Base-by-base conservation (phyloP, 768 basidiomycete species). In the Termitomyces sp. region DNA sequence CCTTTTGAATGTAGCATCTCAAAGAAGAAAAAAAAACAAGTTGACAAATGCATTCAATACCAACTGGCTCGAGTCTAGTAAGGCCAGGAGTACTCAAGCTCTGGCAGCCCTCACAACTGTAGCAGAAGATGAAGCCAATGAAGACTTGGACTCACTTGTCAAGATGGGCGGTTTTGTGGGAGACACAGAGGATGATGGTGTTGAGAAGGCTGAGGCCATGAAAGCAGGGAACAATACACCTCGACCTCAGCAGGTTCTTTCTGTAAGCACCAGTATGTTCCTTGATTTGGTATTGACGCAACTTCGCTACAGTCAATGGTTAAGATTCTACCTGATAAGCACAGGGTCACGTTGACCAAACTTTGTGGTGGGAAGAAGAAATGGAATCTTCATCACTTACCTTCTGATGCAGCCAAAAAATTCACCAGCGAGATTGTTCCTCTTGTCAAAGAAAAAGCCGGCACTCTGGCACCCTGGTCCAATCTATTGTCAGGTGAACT, bases 331-430 rank as follows among this genome's bases (percentile, higher is more conserved):
- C 27, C 12, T 27, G 27, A 5, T 15, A 44, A 44, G 15, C 43
- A 44, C 11, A 23, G 25, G 16, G 22, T 27, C 7, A 54, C 56
- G 5, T 54, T 59, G 50, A 64, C 54, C 15, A 50, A 47, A 9
- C 18, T 35, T 1, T 50, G 53, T 5, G 53, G 54, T 40, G 62
- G 61, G 3, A 48, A 25, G 12, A 57, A 60, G 6, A 60, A 63
- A 38, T 61, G 60, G 60, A 57, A 35, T 0, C 53, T 59, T 20
- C 32, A 32, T 7, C 62, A 65, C 44, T 54, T 65, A 2, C 61
- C 59, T 7, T 18, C 25, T 18, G 52, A 31, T 5, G 51, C 56
- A n/a, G 13, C 16, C 1, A 13, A 16, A 20, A 16, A 33, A 25
- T 65, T 65, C 33, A 54, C 41, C 1, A 25, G 43, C 5, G 16